Base-by-base conservation (phyloP, 441 rosid genomes). In the Adansonia madagascariensis region DNA sequence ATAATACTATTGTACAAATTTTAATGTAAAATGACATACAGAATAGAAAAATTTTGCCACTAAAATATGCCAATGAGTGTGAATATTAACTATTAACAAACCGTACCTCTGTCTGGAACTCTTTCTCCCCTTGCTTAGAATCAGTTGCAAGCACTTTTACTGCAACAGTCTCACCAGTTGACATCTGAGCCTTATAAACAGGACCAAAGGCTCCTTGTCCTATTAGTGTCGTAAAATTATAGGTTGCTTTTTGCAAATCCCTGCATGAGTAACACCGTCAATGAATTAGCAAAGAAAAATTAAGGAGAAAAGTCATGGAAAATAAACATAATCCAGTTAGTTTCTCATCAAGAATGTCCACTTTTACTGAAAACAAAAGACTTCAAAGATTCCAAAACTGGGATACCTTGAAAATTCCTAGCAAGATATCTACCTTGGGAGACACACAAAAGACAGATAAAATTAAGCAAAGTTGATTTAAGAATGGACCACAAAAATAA, bases 141-240 rank as follows among this genome's bases (percentile, higher is more conserved):
- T 94, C 94, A 57, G 97, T 90, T 57, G 99, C 97, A 50, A 96
- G 99, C 79, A 90, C 94, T 84, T 96, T 96, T 22, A 92, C 98
- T 20, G 99, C 99, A 71, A 96, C 94, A 73, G 81, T 89, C 87
- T 94, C 98, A 76, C 97, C 96, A 3, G 94, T 89, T 14, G 93
- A 86, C 96, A 94, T 91, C 77, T 91, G 96, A 82, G 99, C 99
- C 86, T 92, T 92, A 81, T 92, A 96, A 17, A 96, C 99, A 7
- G 97, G 92, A 80, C 99, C 99, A 89, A 96, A 96, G 44, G 99
- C 98, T 77, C 99, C 98, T 88, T 91, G 94, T 55, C 99, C 99
- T 67, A 94, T 88, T 74, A 92, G 75, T 50, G 98, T 91, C 1
- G 98, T 96, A 74, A 96, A 96, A 85, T 94, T 96, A 80, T 73